These are phyloP conservation scores for Pleurotus salmoneostramineus DNA, from an alignment of 768 basidiomycete genomes.

Conservation along the genomic window DNA sequence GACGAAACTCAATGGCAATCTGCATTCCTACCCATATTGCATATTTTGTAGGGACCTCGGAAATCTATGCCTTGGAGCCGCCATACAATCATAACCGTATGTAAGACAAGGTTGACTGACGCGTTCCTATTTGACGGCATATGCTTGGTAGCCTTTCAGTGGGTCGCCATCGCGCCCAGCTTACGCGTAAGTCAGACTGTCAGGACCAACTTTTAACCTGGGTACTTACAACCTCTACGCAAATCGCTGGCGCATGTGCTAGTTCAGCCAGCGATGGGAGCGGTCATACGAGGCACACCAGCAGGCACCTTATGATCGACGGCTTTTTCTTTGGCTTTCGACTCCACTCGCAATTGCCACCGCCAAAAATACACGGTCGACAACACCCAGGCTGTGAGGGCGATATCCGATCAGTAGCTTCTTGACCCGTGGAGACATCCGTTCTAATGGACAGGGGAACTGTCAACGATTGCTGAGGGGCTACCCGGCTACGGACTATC, in stretches of 20 bases:
- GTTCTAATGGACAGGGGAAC: conserved; percentile 8
- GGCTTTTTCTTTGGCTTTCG: neutral
- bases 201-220: too few relatives aligned
- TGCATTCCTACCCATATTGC: neutral
- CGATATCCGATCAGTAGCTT: conserved; percentile 9
- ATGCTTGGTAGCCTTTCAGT: neutral
- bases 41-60: neutral
- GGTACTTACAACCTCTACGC: too few relatives aligned
- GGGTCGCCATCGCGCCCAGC: neutral
- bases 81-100: neutral
- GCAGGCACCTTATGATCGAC: conserved; percentile 1
- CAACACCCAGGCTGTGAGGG: neutral
- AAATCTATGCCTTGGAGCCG: neutral
- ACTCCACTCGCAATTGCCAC: neutral
- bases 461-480: conserved; percentile 1
- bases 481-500: conserved; percentile 1
- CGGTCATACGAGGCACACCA: neutral
- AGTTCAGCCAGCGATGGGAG: too few relatives aligned
- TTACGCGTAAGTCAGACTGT: too few relatives aligned
- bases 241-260: too few relatives aligned
- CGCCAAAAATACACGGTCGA: neutral
- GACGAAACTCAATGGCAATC: neutral
- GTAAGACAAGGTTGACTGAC: neutral
- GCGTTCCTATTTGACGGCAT: neutral
- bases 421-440: conserved; percentile 7